phyloP scores from a whole-genome alignment of 768 basidiomycete species.

The Coprinopsis sp. region DNA sequence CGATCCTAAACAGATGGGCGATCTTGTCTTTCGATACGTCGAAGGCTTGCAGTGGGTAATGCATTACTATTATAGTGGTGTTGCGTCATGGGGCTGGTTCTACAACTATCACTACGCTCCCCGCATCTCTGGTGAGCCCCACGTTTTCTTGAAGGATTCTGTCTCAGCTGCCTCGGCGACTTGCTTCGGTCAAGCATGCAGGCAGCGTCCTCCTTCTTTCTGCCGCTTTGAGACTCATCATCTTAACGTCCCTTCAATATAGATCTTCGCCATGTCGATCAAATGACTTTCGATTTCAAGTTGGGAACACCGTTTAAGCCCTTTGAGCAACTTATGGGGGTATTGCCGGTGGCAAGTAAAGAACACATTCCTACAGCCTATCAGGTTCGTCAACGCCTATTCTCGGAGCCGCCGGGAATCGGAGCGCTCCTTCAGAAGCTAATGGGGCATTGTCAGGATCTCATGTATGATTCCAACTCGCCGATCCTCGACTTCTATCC shows the following conservation, averaged over 20 bases:
- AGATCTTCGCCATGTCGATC: constrained; percentile 65
- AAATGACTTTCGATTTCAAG: constrained; percentile 83
- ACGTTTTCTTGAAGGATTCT: too few species aligned
- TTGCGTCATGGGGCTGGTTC: constrained; percentile 98
- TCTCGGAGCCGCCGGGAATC: not conserved
- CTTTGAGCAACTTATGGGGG: constrained; percentile 97
- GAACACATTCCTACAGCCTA: constrained; percentile 86
- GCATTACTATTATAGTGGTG: constrained; percentile 97
- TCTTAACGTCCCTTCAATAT: constrained; percentile 6
- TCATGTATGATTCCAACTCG: constrained; percentile 83
- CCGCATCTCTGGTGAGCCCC: constrained; percentile 80
- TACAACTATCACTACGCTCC: constrained; percentile 98
- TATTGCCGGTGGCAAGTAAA: constrained; percentile 85
- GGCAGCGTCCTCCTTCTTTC: not conserved
- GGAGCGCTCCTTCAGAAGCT: not conserved
- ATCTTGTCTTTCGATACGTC: constrained; percentile 75
- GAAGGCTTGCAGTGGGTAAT: constrained; percentile 99
- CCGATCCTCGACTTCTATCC: constrained; percentile 96
- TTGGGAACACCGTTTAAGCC: constrained; percentile 88
- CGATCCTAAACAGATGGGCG: constrained; percentile 59
- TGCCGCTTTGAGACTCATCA: not conserved
- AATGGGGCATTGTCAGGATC: constrained; percentile 49
- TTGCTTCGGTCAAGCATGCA: too few species aligned
- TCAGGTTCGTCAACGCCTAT: constrained; percentile 45
- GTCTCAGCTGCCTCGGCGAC: too few species aligned